Percentiles rank a stretch among this genome's conserved stretches.
Evolutionary conservation across 192 early-diverging fungal genomes (phyloP).

Genomic region (Gonapodya prolifera): DNA sequence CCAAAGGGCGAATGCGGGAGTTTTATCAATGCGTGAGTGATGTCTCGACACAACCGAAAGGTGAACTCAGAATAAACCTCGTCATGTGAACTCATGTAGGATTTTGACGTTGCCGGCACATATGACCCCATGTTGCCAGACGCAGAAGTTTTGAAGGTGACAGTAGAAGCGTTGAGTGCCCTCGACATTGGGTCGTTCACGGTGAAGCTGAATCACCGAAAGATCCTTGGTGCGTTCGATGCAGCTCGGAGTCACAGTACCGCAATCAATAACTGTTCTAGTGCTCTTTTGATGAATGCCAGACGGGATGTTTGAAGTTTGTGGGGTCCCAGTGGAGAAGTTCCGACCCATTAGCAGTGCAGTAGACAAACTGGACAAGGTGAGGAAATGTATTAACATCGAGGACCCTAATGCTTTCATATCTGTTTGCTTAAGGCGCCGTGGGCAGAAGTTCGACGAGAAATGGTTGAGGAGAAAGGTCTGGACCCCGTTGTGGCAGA

Average conservation of each 20-base stretch:
- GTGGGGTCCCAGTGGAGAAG: slow-evolving; percentile 80
- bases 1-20: slow-evolving; percentile 97
- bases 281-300: no score
- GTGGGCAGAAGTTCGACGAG: slow-evolving; percentile 85
- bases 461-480: slow-evolving; percentile 91
- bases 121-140: slow-evolving; percentile 98
- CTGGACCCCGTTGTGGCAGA: slow-evolving; percentile 68
- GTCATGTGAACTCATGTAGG: slow-evolving; percentile 24
- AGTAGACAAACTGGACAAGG: slow-evolving; percentile 97
- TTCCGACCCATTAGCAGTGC: slow-evolving; percentile 90
- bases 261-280: no score
- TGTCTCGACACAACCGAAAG: not conserved
- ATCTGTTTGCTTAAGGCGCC: slow-evolving; percentile 31
- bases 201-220: slow-evolving; percentile 95
- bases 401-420: not conserved
- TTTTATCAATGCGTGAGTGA: slow-evolving; percentile 86
- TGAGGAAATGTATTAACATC: slow-evolving; percentile 6
- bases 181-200: slow-evolving; percentile 82
- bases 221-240: no score
- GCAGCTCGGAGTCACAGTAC: no score
- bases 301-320: slow-evolving; percentile 96
- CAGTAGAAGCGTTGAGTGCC: slow-evolving; percentile 62
- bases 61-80: not conserved
- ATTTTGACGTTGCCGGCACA: slow-evolving; percentile 92
- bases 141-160: slow-evolving; percentile 71